Base-by-base conservation (phyloP, 768 basidiomycete species). In the Lactifluus echinatus region DNA sequence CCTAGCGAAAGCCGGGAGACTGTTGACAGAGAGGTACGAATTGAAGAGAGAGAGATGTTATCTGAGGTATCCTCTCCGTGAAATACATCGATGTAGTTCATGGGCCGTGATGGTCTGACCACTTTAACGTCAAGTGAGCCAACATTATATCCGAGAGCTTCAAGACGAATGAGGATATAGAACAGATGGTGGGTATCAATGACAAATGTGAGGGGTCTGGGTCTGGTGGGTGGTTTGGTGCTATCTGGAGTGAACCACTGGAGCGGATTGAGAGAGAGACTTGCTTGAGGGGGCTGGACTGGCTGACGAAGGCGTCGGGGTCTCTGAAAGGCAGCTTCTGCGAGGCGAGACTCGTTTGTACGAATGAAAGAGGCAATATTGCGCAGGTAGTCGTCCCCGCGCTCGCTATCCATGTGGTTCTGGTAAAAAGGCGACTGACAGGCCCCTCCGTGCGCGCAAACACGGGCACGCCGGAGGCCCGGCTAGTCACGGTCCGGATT, bases 121-220 rank as follows among this genome's bases (percentile, higher is more conserved):
- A 93, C 74, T 21, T 77, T 79, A 59, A 88, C 81, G 67, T 95
- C 93, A 57, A 95, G 78, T 29, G 85, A 79, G 53, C 91, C 92
- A 52, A 91, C 79, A 53, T 82, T 74, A 48, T 89, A 71, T n/a
- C 83, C 87, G 29, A 89, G 70, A 6, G 83, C 89, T 70, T 95
- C 91, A 60, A 93, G 77, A 43, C 90, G 85, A 71, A 93, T 85
- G 57, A 95, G 78, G 59, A 90, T 71, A 72, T 94, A 95, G 78
- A 89, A 91, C 7, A 95, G 81, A 61, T 85, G 90, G 66, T 91
- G 88, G 26, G 79, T 81, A 70, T 92, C 88, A 62, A 89, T 76
- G 4, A 79, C 67, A 57, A 93, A 81, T 23, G 83, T 70, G 43
- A 88, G 71, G 8, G 89, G 83, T 68, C 80, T 82, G 5, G 67